These are phyloP conservation scores for Neocallimastix lanati DNA, from an alignment of 192 early-diverging fungal genomes.

Conservation along the genomic window DNA sequence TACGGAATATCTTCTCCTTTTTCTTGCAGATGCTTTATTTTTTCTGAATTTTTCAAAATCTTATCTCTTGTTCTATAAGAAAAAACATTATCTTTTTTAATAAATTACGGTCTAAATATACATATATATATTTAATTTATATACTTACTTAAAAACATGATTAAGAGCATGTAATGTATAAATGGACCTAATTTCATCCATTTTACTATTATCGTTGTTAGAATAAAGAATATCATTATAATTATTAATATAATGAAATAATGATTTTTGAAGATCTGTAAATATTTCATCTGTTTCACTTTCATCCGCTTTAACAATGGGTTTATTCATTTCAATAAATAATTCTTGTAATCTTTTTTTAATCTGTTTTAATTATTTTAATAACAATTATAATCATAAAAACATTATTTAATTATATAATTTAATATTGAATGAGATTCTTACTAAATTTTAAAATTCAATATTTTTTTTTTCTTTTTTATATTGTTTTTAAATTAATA, in stretches of 20 bases:
- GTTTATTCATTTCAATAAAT: background rate
- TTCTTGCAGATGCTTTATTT: slow-evolving; percentile 40
- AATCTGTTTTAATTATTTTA: background rate
- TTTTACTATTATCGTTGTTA: slow-evolving; percentile 33
- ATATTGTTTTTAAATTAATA: too few species aligned
- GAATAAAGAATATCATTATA: slow-evolving; percentile 65
- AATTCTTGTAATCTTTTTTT: background rate
- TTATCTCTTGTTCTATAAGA: slow-evolving; percentile 34
- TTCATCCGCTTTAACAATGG: background rate
- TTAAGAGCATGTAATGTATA: slow-evolving; percentile 78
- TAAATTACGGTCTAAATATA: too few species aligned
- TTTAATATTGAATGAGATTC: too few species aligned
- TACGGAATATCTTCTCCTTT: slow-evolving; percentile 27
- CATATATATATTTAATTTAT: background rate
- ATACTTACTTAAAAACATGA: slow-evolving; percentile 58
- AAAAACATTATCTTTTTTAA: background rate
- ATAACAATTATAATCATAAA: too few species aligned
- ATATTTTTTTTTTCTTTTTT: too few species aligned
- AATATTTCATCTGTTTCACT: slow-evolving; percentile 3
- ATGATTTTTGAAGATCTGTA: slow-evolving; percentile 31
- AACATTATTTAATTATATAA: too few species aligned
- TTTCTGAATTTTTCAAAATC: slow-evolving; percentile 62
- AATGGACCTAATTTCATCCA: slow-evolving; percentile 44
- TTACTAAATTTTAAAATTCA: too few species aligned
- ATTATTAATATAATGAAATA: slow-evolving; percentile 44